Evolutionary conservation across 2,329 filamentous ascomycete species (phyloP), one percentile per base, ranked within the genome.

Genomic region (Xylariaceae sp.): DNA sequence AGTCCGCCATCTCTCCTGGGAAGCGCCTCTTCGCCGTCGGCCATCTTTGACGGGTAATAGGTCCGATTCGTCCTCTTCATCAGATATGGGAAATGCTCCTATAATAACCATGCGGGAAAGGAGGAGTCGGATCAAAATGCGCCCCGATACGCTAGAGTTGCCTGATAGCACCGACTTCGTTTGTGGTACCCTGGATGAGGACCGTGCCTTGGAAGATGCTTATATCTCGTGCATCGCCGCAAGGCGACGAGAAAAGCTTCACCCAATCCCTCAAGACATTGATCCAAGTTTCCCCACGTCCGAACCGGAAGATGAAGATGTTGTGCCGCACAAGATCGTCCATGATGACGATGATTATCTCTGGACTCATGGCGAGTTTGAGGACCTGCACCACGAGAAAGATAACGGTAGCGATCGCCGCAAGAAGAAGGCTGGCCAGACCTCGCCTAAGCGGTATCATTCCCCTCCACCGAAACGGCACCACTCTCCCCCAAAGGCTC

Each of bases 121-220:
- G 67, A 61, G 70, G 46, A 69, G 65, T 50, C 77, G 72, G 14
- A 78, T 81, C 45, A 84, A 81, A 60, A 85, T 88, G 64, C 87
- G 87, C 20, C 82, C 85, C 40, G 81, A 82, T 20, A 90, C 89
- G 1, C 90, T 91, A 2, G 91, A 96, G 70, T 80, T 99, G 10
- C 95, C 95, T 1, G 95, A 99, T 73, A 97, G 93, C 74, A 98
- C 95, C 14, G 95, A 99, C 73, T 99, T 99, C 64, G 95, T 99
- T n/a, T 98, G 95, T 69, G 95, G 95, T 56, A 99, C 95, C 1
- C 81, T 99, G 19, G 95, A 99, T 64, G 95, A 99, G 74, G 95
- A 99, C 69, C 87, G 91, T 44, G 91, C 92, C 2, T 77, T 98
- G n/a, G 95, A 99, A 71, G 91, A 93, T 64, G 93, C 91, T 0